Conservation (phyloP, 495 filamentous ascomycete species). For the Aspergillus mulundensis region DNA sequence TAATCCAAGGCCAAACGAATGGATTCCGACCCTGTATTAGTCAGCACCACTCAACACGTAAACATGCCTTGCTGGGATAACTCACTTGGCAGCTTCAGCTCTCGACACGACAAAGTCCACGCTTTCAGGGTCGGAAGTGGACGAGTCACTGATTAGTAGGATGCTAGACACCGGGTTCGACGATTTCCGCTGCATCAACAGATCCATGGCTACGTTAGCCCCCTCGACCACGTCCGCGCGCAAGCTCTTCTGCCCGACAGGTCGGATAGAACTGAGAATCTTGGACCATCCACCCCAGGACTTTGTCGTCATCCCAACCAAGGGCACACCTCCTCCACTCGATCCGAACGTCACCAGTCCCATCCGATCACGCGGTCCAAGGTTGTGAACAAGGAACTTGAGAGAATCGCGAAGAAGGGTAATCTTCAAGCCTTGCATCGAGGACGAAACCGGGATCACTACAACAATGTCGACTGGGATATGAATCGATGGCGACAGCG, state of each 20-base stretch:
- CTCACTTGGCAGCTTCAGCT: constrained; percentile 95
- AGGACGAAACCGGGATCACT: constrained; percentile 95
- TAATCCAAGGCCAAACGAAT: constrained; percentile 93
- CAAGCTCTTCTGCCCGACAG: constrained; percentile 93
- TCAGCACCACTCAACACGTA: constrained; percentile 21
- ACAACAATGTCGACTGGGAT: constrained; percentile 95
- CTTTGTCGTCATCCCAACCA: constrained; percentile 98
- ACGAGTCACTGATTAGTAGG: constrained; percentile 95
- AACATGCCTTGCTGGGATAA: neutral
- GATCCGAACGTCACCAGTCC: constrained; percentile 97
- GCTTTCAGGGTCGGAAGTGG: constrained; percentile 92
- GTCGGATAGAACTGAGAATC: constrained; percentile 81
- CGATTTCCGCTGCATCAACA: constrained; percentile 96
- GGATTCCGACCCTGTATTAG: constrained; percentile 73
- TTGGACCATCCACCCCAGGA: constrained; percentile 89
- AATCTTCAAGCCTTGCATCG: constrained; percentile 98
- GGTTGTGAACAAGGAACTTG: constrained; percentile 84
- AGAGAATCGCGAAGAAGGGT: constrained; percentile 90
- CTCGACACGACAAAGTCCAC: constrained; percentile 98
- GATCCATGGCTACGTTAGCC: constrained; percentile 97
- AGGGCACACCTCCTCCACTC: constrained; percentile 83
- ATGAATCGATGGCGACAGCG: constrained; percentile 64
- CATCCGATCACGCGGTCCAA: constrained; percentile 96
- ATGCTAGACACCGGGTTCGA: constrained; percentile 96
- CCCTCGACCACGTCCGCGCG: constrained; percentile 97